Evolutionary conservation across 2,329 filamentous ascomycete genomes (phyloP).

Genomic region (Chalaropsis ovoidea): DNA sequence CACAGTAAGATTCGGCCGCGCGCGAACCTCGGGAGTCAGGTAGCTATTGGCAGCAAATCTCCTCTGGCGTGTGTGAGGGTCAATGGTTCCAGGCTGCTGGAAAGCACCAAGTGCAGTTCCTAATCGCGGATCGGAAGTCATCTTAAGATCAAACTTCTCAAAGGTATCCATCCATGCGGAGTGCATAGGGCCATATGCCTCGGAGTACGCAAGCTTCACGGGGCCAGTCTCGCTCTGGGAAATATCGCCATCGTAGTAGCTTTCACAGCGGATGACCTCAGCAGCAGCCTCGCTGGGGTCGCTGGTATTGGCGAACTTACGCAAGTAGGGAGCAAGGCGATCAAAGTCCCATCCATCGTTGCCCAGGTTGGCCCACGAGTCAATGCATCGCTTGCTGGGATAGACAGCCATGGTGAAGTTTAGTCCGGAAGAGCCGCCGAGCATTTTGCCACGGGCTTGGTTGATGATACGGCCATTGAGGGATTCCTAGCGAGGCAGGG

Average conservation of each 20-base stretch:
- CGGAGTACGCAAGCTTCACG: slow-evolving; percentile 24
- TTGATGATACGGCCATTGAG: slow-evolving; percentile 27
- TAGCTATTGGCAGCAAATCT: slow-evolving; percentile 33
- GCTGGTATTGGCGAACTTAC: slow-evolving; percentile 33
- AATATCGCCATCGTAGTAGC: slow-evolving; percentile 30
- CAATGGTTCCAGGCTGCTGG: slow-evolving; percentile 31
- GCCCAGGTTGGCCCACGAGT: slow-evolving; percentile 29
- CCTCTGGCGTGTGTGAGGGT: slow-evolving; percentile 31
- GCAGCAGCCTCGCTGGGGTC: slow-evolving; percentile 29
- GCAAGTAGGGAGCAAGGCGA: slow-evolving; percentile 32
- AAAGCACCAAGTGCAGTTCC: slow-evolving; percentile 32
- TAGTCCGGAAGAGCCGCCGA: slow-evolving; percentile 48
- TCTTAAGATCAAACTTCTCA: slow-evolving; percentile 31
- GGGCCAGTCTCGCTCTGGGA: slow-evolving; percentile 32
- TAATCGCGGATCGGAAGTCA: slow-evolving; percentile 31
- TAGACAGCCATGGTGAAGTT: slow-evolving; percentile 46
- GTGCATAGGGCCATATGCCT: slow-evolving; percentile 30
- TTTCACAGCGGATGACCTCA: slow-evolving; percentile 30
- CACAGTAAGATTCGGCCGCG: slow-evolving; percentile 29
- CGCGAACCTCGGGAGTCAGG: slow-evolving; percentile 31
- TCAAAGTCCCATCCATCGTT: slow-evolving; percentile 30
- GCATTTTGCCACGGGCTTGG: slow-evolving; percentile 43
- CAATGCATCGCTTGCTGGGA: slow-evolving; percentile 18
- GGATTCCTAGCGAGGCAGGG: slow-evolving; percentile 9
- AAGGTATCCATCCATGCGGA: slow-evolving; percentile 35